Conservation (phyloP, 805 yeast species). For the Torulaspora quercuum region DNA sequence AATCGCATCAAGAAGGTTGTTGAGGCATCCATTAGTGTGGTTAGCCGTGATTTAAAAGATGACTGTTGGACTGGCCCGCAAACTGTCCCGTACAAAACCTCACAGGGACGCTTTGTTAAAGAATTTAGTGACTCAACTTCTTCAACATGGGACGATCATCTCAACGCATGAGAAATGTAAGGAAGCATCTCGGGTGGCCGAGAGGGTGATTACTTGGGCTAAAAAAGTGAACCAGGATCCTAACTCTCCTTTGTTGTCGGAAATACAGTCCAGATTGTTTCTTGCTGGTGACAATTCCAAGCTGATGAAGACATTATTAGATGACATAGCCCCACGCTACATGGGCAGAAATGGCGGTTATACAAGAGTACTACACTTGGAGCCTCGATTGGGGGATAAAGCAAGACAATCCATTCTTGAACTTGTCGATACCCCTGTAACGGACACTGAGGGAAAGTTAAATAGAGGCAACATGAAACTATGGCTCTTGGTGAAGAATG, state of each 20-base stretch:
- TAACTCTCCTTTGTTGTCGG: slow-evolving; percentile 24
- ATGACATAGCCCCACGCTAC: slow-evolving; percentile 63
- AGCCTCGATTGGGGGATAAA: slow-evolving; percentile 82
- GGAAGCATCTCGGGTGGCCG: slow-evolving; percentile 60
- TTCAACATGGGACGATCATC: slow-evolving; percentile 66
- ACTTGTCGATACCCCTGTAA: slow-evolving; percentile 62
- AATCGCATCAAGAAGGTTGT: too few relatives aligned
- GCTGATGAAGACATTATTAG: slow-evolving; percentile 61
- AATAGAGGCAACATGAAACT: slow-evolving; percentile 33
- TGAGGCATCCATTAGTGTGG: slow-evolving; percentile 1
- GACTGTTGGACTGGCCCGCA: slow-evolving; percentile 35
- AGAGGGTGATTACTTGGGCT: slow-evolving; percentile 59
- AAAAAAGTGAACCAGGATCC: slow-evolving; percentile 35
- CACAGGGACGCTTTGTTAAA: slow-evolving; percentile 56
- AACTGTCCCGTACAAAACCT: slow-evolving; percentile 42
- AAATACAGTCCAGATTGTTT: slow-evolving; percentile 42
- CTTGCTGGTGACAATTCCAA: slow-evolving; percentile 45
- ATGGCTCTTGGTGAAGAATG: slow-evolving; percentile 32
- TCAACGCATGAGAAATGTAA: slow-evolving; percentile 77
- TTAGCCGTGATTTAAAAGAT: slow-evolving; percentile 12
- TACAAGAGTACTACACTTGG: slow-evolving; percentile 78
- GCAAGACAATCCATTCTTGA: slow-evolving; percentile 89
- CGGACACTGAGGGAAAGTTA: slow-evolving; percentile 21
- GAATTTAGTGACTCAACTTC: slow-evolving; percentile 62
- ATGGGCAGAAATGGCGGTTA: slow-evolving; percentile 68